Base-by-base conservation (phyloP, 441 rosid genomes). In the Syzygium malaccense region DNA sequence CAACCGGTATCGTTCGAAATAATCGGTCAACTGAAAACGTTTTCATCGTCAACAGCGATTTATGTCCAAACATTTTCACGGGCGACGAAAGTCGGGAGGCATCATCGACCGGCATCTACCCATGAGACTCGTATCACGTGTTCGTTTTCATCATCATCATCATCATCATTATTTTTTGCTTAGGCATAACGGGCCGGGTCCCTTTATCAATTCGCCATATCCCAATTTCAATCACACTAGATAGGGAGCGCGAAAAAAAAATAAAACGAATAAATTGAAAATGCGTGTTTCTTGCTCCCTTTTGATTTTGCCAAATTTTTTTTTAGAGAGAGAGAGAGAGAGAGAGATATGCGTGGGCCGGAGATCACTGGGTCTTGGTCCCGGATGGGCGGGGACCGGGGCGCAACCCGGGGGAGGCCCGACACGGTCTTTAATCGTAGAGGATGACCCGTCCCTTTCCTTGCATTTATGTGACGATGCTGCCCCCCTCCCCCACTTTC, bases 381-480 rank as follows among this genome's bases (percentile, higher is more conserved):
- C 89, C 45, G 45, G 10, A 54, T 78, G 79, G 51, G 90, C 79
- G 92, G 92, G 92, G 92, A 91, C 91, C 91, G 90, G 90, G 88
- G 28, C 88, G 45, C 79, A 48, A 90, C 88, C 89, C 87, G 13
- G 53, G 45, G 88, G 10, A 58, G 45, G 48, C 91, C 91, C 88
- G 90, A 88, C 93, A 87, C 88, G 14, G 90, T 89, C 90, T 71
- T 71, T 85, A 66, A 89, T 53, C 60, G 56, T 10, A 32, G 88
- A 90, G 84, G 89, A 90, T 88, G 93, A 88, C 57, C 87, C 56
- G 87, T 93, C 91, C n/a, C 84, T 91, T 90, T 91, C 93, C 86
- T 87, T 55, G 89, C 90, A 88, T 92, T 92, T 89, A 92, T 87
- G 45, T 48, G 18, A 19, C 33, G 92, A 88, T 7, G 48, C 9